Percentiles rank a stretch among this genome's conserved stretches.
Evolutionary conservation across 2,329 filamentous ascomycete species (phyloP).

Genomic region (Colletotrichum shisoi): DNA sequence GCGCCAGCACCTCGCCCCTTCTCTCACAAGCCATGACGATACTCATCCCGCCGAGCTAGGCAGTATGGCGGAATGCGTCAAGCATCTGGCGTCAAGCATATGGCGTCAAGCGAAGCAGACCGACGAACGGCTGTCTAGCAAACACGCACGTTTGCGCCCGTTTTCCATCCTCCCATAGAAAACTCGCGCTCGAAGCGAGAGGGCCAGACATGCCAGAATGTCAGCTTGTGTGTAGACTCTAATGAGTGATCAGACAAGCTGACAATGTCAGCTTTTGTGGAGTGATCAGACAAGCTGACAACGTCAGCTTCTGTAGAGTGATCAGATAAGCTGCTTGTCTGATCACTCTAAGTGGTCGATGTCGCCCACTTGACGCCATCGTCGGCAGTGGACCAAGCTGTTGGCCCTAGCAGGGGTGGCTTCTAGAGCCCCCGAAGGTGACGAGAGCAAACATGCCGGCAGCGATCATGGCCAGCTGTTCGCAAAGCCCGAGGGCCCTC

Average conservation of each 20-base stretch:
- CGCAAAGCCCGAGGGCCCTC: not conserved
- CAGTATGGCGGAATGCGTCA: conserved; percentile 20
- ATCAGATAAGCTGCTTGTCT: no score
- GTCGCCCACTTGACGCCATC: conserved; percentile 30
- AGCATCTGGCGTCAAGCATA: conserved; percentile 15
- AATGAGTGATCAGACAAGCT: no score
- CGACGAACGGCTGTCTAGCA: conserved; percentile 4
- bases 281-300: no score
- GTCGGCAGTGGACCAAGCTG: conserved; percentile 11
- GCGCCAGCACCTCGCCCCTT: not conserved
- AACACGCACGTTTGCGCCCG: conserved; percentile 26
- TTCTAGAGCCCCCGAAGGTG: not conserved
- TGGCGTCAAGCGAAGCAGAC: conserved; percentile 12
- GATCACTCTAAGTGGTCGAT: no score
- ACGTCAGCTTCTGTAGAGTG: no score
- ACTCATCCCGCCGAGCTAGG: not conserved
- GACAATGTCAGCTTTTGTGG: no score
- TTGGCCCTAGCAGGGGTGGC: conserved; percentile 18
- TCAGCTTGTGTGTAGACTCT: no score
- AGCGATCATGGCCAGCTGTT: conserved; percentile 22
- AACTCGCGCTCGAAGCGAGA: not conserved
- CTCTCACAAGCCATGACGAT: not conserved
- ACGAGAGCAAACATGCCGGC: conserved; percentile 21
- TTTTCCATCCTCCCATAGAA: not conserved
- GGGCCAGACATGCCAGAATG: not conserved